phyloP scores from a whole-genome alignment of 1,284 basidiomycete species.

The Moniliophthora roreri region DNA sequence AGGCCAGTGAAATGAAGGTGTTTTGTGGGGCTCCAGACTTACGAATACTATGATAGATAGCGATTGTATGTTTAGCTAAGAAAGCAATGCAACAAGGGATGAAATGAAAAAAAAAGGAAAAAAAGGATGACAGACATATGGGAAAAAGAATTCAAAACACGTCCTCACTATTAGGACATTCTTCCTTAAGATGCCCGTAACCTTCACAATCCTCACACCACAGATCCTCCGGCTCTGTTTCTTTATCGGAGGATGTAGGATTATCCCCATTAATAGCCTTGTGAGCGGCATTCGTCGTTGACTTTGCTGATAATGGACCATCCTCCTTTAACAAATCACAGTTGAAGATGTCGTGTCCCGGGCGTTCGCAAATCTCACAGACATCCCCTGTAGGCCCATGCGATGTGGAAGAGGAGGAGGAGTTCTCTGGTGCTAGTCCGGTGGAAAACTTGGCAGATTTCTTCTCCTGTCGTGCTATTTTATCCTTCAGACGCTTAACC shows the following conservation, averaged over 20 bases:
- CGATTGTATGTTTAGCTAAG: too few relatives aligned
- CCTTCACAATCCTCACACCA: constrained; percentile 80
- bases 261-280: constrained; percentile 7
- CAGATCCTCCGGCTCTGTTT: constrained; percentile 31
- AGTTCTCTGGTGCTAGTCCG: constrained; percentile 29
- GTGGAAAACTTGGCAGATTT: constrained; percentile 53
- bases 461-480: constrained; percentile 54
- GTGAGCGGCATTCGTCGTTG: neutral
- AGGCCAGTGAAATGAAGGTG: too few relatives aligned
- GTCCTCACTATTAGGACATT: constrained; percentile 79
- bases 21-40: too few relatives aligned
- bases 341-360: constrained; percentile 81
- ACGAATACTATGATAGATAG: too few relatives aligned
- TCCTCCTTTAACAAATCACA: constrained; percentile 62
- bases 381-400: constrained; percentile 36
- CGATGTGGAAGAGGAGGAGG: constrained; percentile 23
- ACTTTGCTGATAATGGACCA: constrained; percentile 10
- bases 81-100: neutral
- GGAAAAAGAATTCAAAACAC: constrained; percentile 53
- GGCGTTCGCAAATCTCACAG: constrained; percentile 83
- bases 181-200: constrained; percentile 64
- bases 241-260: constrained; percentile 1
- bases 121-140: neutral
- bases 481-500: constrained; percentile 73
- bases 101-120: constrained; percentile 2